phyloP scores from a whole-genome alignment of 257 asterid genomes.

The Mentha longifolia region DNA sequence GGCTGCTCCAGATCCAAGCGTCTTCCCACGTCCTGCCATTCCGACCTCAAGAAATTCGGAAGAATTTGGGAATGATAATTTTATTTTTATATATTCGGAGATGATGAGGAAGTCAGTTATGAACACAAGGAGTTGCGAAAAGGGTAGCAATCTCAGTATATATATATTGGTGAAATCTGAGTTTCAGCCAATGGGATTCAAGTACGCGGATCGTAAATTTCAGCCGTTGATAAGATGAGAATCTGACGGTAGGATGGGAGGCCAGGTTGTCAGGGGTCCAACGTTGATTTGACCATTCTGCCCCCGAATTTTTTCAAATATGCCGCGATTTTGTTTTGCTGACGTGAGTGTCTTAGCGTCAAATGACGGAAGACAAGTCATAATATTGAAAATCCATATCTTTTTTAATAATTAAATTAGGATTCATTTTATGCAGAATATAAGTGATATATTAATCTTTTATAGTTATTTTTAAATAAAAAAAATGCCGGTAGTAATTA shows the following conservation, averaged over 20 bases:
- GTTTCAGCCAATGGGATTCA: conserved; percentile 17
- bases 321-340: not conserved
- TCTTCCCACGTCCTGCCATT: conserved; percentile 58
- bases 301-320: not conserved
- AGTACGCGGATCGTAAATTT: conserved; percentile 34
- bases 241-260: conserved; percentile 31
- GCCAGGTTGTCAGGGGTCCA: not conserved
- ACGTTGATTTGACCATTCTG: not conserved
- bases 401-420: too few species aligned
- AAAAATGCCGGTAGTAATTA: too few species aligned
- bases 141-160: not conserved
- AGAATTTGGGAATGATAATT: too few species aligned
- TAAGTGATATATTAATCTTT: too few species aligned
- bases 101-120: not conserved
- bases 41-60: not conserved
- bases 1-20: conserved; percentile 53
- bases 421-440: too few species aligned
- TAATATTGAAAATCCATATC: too few species aligned
- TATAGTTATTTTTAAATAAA: too few species aligned
- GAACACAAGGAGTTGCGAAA: not conserved
- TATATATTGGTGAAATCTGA: conserved; percentile 32
- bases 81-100: not conserved
- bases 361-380: too few species aligned
- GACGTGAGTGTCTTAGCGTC: not conserved
- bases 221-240: conserved; percentile 36